These are phyloP conservation scores for Flaveria trinervia DNA, from an alignment of 129 eudicot genomes.

Conservation along the genomic window DNA sequence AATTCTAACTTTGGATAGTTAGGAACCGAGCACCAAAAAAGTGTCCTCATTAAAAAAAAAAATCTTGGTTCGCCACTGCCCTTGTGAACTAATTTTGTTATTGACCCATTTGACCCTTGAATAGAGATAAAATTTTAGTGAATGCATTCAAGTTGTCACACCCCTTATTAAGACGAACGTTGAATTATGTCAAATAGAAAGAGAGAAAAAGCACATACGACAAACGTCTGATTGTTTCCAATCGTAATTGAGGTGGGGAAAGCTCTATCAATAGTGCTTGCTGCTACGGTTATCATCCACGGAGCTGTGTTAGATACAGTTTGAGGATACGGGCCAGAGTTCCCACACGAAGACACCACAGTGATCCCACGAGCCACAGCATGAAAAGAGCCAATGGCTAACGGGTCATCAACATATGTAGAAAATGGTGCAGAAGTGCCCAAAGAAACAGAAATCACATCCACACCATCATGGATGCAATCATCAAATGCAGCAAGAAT, in stretches of 20 bases:
- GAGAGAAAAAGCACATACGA: slow-evolving; percentile 26
- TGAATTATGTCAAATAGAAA: background rate
- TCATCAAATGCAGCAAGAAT: slow-evolving; percentile 59
- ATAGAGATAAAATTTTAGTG: background rate
- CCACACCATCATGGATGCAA: slow-evolving; percentile 55
- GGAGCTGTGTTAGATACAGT: slow-evolving; percentile 54
- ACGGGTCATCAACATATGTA: slow-evolving; percentile 35
- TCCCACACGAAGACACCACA: slow-evolving; percentile 53
- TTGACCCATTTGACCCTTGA: background rate
- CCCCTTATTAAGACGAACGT: background rate
- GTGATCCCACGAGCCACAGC: slow-evolving; percentile 51
- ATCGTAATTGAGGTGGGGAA: slow-evolving; percentile 42
- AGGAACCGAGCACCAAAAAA: too few species aligned
- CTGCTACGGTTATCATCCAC: slow-evolving; percentile 56
- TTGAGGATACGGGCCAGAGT: slow-evolving; percentile 47
- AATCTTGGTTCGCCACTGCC: too few species aligned
- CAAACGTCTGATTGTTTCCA: slow-evolving; percentile 45
- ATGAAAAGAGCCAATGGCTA: slow-evolving; percentile 50
- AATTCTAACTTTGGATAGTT: too few species aligned
- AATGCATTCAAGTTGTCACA: background rate
- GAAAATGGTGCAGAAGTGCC: slow-evolving; percentile 40
- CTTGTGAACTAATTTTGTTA: too few species aligned
- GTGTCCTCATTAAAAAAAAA: too few species aligned
- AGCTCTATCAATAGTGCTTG: slow-evolving; percentile 47
- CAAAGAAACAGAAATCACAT: slow-evolving; percentile 50